phyloP scores from a whole-genome alignment of 352 stramenopile genomes.

The Pythium brassicae region DNA sequence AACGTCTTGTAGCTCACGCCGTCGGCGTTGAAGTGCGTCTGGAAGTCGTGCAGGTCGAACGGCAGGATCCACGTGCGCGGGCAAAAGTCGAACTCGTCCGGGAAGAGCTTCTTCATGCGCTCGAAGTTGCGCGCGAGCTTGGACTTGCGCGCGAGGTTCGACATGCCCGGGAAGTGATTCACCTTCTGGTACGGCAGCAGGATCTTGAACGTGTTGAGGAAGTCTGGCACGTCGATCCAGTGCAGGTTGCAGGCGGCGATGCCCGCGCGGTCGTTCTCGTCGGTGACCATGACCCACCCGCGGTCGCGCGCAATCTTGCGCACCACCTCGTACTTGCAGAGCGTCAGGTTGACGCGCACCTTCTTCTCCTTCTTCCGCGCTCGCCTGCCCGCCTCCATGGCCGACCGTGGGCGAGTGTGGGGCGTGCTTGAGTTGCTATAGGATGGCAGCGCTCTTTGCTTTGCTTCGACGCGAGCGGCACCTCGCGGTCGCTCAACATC shows the following conservation, averaged over 20 bases:
- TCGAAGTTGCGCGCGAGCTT: conserved; percentile 95
- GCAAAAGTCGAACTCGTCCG: conserved; percentile 92
- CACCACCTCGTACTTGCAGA: conserved; percentile 81
- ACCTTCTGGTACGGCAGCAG: conserved; percentile 92
- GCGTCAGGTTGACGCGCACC: conserved; percentile 68
- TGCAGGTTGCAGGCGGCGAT: conserved; percentile 88
- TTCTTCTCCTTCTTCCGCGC: conserved; percentile 35
- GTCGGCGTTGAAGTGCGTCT: conserved; percentile 86
- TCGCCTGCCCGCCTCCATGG: conserved; percentile 12
- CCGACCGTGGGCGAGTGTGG: background rate
- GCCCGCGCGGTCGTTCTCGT: conserved; percentile 63
- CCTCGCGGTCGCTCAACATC: too few species aligned
- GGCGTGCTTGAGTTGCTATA: too few species aligned
- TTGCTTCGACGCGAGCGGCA: too few species aligned
- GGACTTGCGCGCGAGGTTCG: conserved; percentile 92
- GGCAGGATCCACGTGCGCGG: conserved; percentile 96
- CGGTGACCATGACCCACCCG: conserved; percentile 68
- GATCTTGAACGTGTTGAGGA: conserved; percentile 85
- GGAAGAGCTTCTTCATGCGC: conserved; percentile 94
- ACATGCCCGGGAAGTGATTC: conserved; percentile 97
- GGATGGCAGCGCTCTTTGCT: too few species aligned
- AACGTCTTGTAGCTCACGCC: conserved; percentile 90
- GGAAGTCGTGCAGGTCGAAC: conserved; percentile 91
- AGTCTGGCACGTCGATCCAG: conserved; percentile 94
- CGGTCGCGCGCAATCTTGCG: conserved; percentile 71